Conservation (phyloP, 2,329 filamentous ascomycete species). For the Botrytis sinoallii region DNA sequence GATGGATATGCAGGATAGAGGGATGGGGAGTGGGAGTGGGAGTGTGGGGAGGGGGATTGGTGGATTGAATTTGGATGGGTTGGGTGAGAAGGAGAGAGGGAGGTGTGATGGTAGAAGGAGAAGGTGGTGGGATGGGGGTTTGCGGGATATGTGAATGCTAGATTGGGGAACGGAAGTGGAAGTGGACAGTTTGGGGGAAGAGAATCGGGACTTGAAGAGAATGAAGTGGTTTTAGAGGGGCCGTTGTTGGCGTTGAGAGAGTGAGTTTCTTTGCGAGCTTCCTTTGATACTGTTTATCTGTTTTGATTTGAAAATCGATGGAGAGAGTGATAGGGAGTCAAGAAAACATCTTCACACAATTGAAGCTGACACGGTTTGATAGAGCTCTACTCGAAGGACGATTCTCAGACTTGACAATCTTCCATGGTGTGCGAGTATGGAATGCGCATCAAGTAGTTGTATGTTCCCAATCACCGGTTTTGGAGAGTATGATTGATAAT, state of each 20-base stretch:
- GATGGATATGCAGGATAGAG: not conserved
- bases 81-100: not conserved
- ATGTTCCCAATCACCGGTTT: slow-evolving; percentile 28
- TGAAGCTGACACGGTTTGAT: not conserved
- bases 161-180: not conserved
- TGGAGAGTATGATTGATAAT: slow-evolving; percentile 25
- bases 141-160: not conserved
- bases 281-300: not conserved
- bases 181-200: not conserved
- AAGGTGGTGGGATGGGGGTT: not conserved
- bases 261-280: not conserved
- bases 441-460: slow-evolving; percentile 32
- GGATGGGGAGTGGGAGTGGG: not conserved
- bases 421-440: slow-evolving; percentile 27
- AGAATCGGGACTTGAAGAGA: not conserved
- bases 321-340: no score
- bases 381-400: slow-evolving; percentile 29
- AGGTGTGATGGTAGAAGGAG: not conserved
- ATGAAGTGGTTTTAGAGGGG: slow-evolving; percentile 12
- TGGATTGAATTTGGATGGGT: not conserved
- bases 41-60: not conserved
- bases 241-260: slow-evolving; percentile 4
- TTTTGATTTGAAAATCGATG: not conserved
- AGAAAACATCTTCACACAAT: not conserved
- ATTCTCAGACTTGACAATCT: slow-evolving; percentile 31